Evolutionary conservation across 257 asterid genomes (phyloP).

Genomic region (Fraxinus americana): DNA sequence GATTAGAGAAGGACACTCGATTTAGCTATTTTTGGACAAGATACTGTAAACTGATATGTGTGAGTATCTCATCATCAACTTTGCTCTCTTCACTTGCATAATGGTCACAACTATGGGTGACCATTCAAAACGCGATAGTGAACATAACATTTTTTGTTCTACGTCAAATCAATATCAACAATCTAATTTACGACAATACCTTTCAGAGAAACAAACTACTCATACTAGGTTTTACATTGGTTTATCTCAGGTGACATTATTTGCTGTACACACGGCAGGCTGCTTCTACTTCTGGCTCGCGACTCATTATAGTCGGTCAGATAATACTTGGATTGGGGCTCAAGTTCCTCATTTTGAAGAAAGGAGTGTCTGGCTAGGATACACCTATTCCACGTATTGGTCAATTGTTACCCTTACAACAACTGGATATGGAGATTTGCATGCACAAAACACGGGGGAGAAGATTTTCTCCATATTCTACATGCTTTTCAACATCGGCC

Average conservation of each 20-base stretch:
- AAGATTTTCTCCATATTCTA: slow-evolving; percentile 76
- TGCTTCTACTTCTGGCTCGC: slow-evolving; percentile 93
- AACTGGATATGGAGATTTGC: slow-evolving; percentile 91
- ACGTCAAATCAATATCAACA: background rate
- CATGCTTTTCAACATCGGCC: slow-evolving; percentile 97
- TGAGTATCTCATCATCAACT: slow-evolving; percentile 32
- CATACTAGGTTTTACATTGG: background rate
- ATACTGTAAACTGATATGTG: slow-evolving; percentile 64
- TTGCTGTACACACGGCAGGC: slow-evolving; percentile 80
- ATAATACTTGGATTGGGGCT: slow-evolving; percentile 79
- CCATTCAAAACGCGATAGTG: too few relatives aligned
- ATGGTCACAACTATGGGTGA: background rate
- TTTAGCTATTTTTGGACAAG: slow-evolving; percentile 94
- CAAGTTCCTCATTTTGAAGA: slow-evolving; percentile 58
- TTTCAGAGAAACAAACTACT: background rate
- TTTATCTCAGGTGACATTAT: slow-evolving; percentile 71
- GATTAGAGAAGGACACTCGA: slow-evolving; percentile 92
- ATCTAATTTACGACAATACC: background rate
- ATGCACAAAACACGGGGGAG: slow-evolving; percentile 80
- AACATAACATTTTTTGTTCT: background rate
- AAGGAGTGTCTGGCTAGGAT: slow-evolving; percentile 68
- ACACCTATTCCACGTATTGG: slow-evolving; percentile 87
- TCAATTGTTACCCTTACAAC: slow-evolving; percentile 87
- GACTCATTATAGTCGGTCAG: slow-evolving; percentile 42
- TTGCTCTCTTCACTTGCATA: background rate